These are phyloP conservation scores for bread wheat (Triticum aestivum) DNA, from an alignment of 176 grass and related monocot species.

Conservation along the genomic window IWGSC_CS_RefSeq_v2.1 NC_057800.1:106805865-106806364, in stretches of 20 bases:
- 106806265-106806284: constrained; percentile 31
- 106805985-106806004: constrained; percentile 71
- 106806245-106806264: constrained; percentile 36
- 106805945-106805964: constrained; percentile 54
- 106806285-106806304: constrained; percentile 24
- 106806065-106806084: constrained; percentile 93
- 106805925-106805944: constrained; percentile 70
- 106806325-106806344: constrained; percentile 22
- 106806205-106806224: constrained; percentile 77
- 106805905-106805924: constrained; percentile 74
- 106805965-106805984: constrained; percentile 60
- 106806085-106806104: constrained; percentile 79
- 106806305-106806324: background rate
- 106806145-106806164: constrained; percentile 80
- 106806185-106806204: constrained; percentile 92
- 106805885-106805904: constrained; percentile 71
- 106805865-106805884: constrained; percentile 94
- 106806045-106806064: constrained; percentile 83
- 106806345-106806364: constrained; percentile 60
- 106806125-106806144: constrained; percentile 75
- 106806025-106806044: constrained; percentile 49
- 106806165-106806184: constrained; percentile 87
- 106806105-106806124: constrained; percentile 70
- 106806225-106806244: constrained; percentile 34
- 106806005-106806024: constrained; percentile 56